phyloP scores from a whole-genome alignment of 441 rosid species.

The Erodium moschatum region DNA sequence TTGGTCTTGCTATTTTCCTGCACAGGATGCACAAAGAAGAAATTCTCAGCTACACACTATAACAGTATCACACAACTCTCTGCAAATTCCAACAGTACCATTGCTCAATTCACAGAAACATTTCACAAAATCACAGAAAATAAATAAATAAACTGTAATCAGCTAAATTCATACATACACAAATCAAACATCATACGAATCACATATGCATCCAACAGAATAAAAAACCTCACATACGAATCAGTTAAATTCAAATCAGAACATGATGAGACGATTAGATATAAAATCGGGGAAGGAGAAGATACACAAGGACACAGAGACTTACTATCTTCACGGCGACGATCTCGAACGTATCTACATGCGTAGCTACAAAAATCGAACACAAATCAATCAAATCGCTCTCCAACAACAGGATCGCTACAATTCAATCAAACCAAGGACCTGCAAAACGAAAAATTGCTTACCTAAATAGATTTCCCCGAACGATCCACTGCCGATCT shows the following conservation, averaged over 20 bases:
- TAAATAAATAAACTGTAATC: neutral
- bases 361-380: slow-evolving; percentile 55
- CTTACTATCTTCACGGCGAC: slow-evolving; percentile 94
- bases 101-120: neutral
- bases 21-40: slow-evolving; percentile 9
- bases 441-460: neutral
- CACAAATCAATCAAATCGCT: slow-evolving; percentile 10
- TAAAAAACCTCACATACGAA: no score
- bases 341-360: slow-evolving; percentile 82
- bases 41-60: neutral
- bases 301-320: slow-evolving; percentile 7
- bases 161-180: neutral
- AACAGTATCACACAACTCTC: neutral
- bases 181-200: neutral
- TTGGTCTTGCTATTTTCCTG: slow-evolving; percentile 68
- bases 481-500: slow-evolving; percentile 93
- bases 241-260: slow-evolving; percentile 13
- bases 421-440: neutral
- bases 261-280: slow-evolving; percentile 4
- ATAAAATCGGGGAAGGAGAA: no score
- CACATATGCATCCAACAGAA: neutral
- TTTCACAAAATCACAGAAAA: neutral
- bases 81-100: neutral
- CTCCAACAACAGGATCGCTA: neutral
- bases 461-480: slow-evolving; percentile 84